Evolutionary conservation across 306 rosid genomes (phyloP).

Genomic region (Argentina anserina): DNA sequence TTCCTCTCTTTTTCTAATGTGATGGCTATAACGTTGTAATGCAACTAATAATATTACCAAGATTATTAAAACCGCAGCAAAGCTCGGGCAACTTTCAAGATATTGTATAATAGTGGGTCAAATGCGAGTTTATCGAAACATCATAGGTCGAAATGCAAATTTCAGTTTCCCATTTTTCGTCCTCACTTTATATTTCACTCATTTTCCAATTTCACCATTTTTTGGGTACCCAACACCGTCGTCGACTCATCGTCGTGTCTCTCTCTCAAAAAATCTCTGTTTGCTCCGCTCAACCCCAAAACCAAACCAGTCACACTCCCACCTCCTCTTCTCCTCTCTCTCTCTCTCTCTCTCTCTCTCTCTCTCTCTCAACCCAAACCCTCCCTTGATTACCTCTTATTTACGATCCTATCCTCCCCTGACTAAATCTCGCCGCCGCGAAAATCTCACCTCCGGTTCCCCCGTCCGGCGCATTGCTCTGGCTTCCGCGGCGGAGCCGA

Average conservation of each 20-base stretch:
- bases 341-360: no score
- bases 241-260: no score
- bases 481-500: slow-evolving; percentile 6
- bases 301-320: slow-evolving; percentile 25
- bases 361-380: background rate
- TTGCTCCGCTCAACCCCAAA: slow-evolving; percentile 17
- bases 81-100: no score
- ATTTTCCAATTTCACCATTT: background rate
- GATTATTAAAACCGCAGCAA: no score
- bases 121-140: background rate
- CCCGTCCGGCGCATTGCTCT: slow-evolving; percentile 12
- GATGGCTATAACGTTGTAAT: no score
- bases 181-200: slow-evolving; percentile 5
- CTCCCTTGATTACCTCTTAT: slow-evolving; percentile 10
- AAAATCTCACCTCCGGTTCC: slow-evolving; percentile 22
- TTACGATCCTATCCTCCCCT: slow-evolving; percentile 36
- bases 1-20: no score
- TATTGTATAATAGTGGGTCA: background rate
- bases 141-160: background rate
- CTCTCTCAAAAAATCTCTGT: slow-evolving; percentile 21
- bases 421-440: slow-evolving; percentile 6
- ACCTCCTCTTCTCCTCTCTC: no score
- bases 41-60: no score
- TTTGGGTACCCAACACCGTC: slow-evolving; percentile 14
- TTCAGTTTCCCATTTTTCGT: background rate